Evolutionary conservation across 192 early-diverging fungal species (phyloP), one percentile per base, ranked within the genome.

Genomic region (Umbelopsis vinacea): DNA sequence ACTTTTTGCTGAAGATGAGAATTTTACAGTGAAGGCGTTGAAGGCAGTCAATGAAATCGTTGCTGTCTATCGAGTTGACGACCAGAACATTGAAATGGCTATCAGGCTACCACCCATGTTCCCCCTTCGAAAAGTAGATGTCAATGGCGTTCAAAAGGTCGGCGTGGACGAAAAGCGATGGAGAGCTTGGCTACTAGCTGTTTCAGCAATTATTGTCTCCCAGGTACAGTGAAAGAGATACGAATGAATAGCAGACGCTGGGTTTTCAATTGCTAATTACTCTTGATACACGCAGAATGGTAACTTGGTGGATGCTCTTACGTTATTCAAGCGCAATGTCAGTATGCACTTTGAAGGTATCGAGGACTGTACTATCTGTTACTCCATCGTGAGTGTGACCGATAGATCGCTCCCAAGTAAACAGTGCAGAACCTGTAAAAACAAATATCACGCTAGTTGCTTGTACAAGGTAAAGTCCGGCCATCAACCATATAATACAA

Each of bases 331-430:
- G 50, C 89, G 89, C 68, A 99, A 99, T 75, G 88, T 96, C 22
- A 83, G 85, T n/a, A 81, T 95, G 45, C 96, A 97, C 75, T 97
- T 98, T 83, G 91, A 93, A 46, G 97, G 96, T n/a, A 91, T 96
- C 40, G 97, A 98, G 73, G 96, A 98, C 76, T 99, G 97, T 74
- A 89, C 93, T 2, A 98, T 99, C 74, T 98, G 97, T 83, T 99
- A 98, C 76, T 97, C 95, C 24, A 91, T 98, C 53, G 93, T 99
- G 19, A 92, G 94, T 43, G 86, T 93, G 4, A 83, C 92, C 67
- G 96, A 98, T 80, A 85, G 91, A 66, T 89, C 90, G 17, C 76
- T 98, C 63, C 98, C 98, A 9, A 91, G 79, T 66, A 96, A 96
- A 81, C 89, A 89, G 52, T 99, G 98, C 82, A 81, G 84, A 47